phyloP scores from a whole-genome alignment of 371 early-diverging fungal genomes.

The Actinomucor elegans region DNA sequence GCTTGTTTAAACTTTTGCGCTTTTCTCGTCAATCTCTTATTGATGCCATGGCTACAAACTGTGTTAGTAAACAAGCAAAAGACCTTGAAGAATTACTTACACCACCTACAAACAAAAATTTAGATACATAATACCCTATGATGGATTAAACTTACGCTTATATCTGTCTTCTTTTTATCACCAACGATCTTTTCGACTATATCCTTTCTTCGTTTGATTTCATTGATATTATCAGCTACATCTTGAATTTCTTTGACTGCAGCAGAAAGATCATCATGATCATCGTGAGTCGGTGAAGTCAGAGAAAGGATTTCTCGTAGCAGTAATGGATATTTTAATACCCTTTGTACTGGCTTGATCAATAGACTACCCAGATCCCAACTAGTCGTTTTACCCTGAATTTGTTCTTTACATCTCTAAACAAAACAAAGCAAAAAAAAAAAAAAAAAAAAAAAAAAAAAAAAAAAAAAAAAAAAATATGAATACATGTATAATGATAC shows the following conservation, averaged over 20 bases:
- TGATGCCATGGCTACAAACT: slow-evolving; percentile 59
- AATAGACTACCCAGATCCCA: slow-evolving; percentile 83
- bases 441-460: too few relatives aligned
- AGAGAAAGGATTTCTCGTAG: slow-evolving; percentile 61
- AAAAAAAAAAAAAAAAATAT: too few relatives aligned
- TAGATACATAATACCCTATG: too few relatives aligned
- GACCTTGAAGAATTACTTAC: too few relatives aligned
- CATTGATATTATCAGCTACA: slow-evolving; percentile 84
- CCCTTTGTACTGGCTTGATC: slow-evolving; percentile 93
- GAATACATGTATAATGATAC: background rate
- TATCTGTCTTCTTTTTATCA: slow-evolving; percentile 65
- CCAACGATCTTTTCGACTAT: slow-evolving; percentile 84
- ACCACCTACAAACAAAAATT: slow-evolving; percentile 17
- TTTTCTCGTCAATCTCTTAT: slow-evolving; percentile 64
- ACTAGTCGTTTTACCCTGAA: slow-evolving; percentile 66
- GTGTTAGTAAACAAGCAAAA: too few relatives aligned
- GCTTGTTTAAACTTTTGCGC: slow-evolving; percentile 44
- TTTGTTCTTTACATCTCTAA: slow-evolving; percentile 50
- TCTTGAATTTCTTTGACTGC: slow-evolving; percentile 59
- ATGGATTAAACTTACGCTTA: slow-evolving; percentile 55
- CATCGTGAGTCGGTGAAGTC: slow-evolving; percentile 61
- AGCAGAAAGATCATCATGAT: slow-evolving; percentile 52
- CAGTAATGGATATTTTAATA: slow-evolving; percentile 73
- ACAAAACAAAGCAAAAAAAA: slow-evolving; percentile 1
- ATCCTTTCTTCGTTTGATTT: slow-evolving; percentile 84